Evolutionary conservation across 805 yeast genomes (phyloP).

Genomic region (Wickerhamomyces sydowiorum): DNA sequence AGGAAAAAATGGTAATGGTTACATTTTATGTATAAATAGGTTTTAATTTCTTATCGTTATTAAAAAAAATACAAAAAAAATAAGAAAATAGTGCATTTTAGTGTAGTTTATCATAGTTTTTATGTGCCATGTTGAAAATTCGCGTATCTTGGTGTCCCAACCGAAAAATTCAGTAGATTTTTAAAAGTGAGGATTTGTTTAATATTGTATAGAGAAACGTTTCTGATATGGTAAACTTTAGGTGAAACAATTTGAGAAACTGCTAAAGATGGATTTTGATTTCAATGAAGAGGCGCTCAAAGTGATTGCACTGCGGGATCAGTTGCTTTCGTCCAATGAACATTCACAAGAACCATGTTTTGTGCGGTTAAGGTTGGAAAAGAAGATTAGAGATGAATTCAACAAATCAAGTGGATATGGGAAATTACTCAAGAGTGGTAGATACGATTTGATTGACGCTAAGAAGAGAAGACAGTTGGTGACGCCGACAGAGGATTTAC

Average conservation of each 20-base stretch:
- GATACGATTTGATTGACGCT: constrained; percentile 19
- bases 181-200: too few relatives aligned
- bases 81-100: neutral
- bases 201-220: neutral
- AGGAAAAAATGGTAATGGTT: constrained; percentile 1
- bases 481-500: constrained; percentile 9
- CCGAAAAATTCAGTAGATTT: too few relatives aligned
- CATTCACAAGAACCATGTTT: constrained; percentile 2
- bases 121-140: too few relatives aligned
- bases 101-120: neutral
- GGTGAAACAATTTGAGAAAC: neutral
- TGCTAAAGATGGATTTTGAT: neutral
- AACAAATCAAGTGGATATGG: constrained; percentile 14
- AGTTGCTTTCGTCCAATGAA: neutral
- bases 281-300: neutral
- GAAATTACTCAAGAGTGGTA: constrained; percentile 17
- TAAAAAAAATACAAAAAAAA: constrained; percentile 1
- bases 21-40: constrained; percentile 1
- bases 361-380: constrained; percentile 15
- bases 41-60: neutral
- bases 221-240: neutral
- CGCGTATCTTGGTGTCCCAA: too few relatives aligned
- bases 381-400: constrained; percentile 14
- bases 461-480: constrained; percentile 10
- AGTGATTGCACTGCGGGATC: neutral